Percentiles rank a stretch among this genome's conserved stretches.
phyloP scores from a whole-genome alignment of 2,329 filamentous ascomycete genomes.

The Dothistroma septosporum region DNA sequence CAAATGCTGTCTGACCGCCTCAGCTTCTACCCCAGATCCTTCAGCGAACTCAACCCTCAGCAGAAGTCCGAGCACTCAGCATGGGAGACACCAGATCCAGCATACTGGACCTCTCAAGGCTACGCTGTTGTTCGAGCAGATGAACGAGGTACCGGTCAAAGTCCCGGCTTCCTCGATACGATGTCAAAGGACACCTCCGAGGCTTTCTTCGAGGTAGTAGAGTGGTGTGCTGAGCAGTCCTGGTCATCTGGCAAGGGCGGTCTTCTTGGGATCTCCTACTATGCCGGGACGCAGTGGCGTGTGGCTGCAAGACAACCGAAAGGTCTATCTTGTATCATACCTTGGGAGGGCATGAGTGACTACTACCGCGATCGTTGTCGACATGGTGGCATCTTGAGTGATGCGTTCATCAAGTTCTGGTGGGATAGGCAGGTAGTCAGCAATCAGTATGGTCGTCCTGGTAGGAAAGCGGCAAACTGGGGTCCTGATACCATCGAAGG shows the following conservation, averaged over 20 bases:
- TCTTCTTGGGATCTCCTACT: conserved; percentile 44
- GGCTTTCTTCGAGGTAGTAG: conserved; percentile 46
- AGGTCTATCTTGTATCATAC: conserved; percentile 43
- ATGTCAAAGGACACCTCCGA: conserved; percentile 46
- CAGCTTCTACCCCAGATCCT: conserved; percentile 51
- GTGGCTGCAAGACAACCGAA: conserved; percentile 43
- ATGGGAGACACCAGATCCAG: conserved; percentile 45
- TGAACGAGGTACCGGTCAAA: conserved; percentile 31
- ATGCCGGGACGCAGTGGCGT: conserved; percentile 42
- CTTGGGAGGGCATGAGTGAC: conserved; percentile 47
- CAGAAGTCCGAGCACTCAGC: conserved; percentile 42
- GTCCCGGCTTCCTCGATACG: conserved; percentile 41
- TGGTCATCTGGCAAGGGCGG: conserved; percentile 47
- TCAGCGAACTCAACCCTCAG: conserved; percentile 37
- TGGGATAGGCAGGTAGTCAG: conserved; percentile 63
- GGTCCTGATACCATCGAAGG: conserved; percentile 55
- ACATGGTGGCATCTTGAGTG: conserved; percentile 41
- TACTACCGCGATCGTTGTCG: conserved; percentile 47
- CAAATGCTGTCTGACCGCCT: background rate
- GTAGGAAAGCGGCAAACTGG: conserved; percentile 48
- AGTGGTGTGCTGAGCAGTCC: conserved; percentile 38
- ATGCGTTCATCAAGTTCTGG: conserved; percentile 56
- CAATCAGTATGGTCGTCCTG: conserved; percentile 61
- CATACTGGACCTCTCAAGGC: conserved; percentile 32
- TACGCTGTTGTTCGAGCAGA: conserved; percentile 37